Evolutionary conservation across 257 asterid genomes (phyloP), one percentile per base, ranked within the genome.

Genomic region (Solanum sitiens): DNA sequence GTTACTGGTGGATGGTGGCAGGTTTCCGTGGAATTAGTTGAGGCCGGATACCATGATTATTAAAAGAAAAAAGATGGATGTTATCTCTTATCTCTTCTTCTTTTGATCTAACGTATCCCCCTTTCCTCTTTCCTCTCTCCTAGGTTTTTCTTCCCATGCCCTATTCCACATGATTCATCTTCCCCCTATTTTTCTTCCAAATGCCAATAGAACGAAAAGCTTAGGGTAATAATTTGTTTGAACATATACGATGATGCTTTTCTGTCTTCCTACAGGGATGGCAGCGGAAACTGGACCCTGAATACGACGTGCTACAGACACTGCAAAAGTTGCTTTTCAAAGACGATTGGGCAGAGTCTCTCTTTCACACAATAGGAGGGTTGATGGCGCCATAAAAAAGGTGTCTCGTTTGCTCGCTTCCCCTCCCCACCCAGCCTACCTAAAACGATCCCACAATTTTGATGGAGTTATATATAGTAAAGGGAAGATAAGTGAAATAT

Each of bases 251-350:
- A 47, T 42, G 25, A 37, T 63, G 72, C 39, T 35, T 88, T 30
- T 63, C 20, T 83, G 25, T 72, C 87, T 35, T 87, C 42, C 83
- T 89, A 86, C 86, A 95, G 98, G 98, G 98, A 33, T 96, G 99
- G 98, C 99, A 96, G 92, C 94, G 95, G 87, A 96, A 96, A 91
- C 97, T 96, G 86, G 98, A 96, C 86, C 99, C 98, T 0, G 94
- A 90, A 71, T 96, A 93, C 77, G 94, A 96, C 67, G 96, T 93
- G 67, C 87, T 96, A 90, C 92, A 91, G 74, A 90, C 99, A 9
- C 85, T 96, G 90, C 96, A 94, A 63, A 77, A 88, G 20, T 90
- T 95, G 92, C 96, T 95, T 86, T 95, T 96, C 93, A 96, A 94
- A 90, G 98, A 84, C 44, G 96, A 96, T 89, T 92, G 90, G 95